Base-by-base conservation (phyloP, 257 asterid genomes). In the Parsonsia alboflavescens region DNA sequence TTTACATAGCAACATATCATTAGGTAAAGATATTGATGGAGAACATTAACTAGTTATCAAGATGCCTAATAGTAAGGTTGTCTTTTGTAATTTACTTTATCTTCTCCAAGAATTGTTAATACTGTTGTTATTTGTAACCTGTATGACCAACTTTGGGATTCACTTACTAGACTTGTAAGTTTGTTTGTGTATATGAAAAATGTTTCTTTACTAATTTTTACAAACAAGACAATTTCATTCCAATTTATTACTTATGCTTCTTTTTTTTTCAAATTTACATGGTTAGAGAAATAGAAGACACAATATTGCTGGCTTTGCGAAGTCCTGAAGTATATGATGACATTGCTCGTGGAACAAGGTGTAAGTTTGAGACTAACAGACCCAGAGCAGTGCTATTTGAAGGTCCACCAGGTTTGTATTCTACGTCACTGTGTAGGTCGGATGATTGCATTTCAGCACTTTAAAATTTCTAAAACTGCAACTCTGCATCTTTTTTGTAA, bases 321-420 rank as follows among this genome's bases (percentile, higher is more conserved):
- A 87, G 90, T 74, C 97, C 99, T 79, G 97, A 95, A 86, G 92
- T 95, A 64, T 95, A 95, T 79, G 98, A 95, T 82, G 89, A 89
- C 66, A 92, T 95, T 85, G 96, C 97, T 79, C 97, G 91, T 69
- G 98, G 96, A 61, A 95, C 99, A 46, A 88, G 99, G 66, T 79
- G 90, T 65, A 95, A 92, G 84, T 95, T 95, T 77, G 99, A 92
- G 93, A 81, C 96, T n/a, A 95, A 90, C 81, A 84, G 99, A 82
- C 99, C 99, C 42, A 92, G 93, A 70, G 98, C 97, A 24, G 97
- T 95, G 65, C 88, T 95, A 67, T 95, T 92, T 81, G 99, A 95
- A 89, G 99, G 99, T 74, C 99, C 99, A 75, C 97, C 99, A 88
- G 99, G 98, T 94, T 66, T 82, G 85, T 58, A 54, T 66, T 73